Conservation (phyloP, 1,139 yeast genomes). For the Kodamaea ohmeri region DNA sequence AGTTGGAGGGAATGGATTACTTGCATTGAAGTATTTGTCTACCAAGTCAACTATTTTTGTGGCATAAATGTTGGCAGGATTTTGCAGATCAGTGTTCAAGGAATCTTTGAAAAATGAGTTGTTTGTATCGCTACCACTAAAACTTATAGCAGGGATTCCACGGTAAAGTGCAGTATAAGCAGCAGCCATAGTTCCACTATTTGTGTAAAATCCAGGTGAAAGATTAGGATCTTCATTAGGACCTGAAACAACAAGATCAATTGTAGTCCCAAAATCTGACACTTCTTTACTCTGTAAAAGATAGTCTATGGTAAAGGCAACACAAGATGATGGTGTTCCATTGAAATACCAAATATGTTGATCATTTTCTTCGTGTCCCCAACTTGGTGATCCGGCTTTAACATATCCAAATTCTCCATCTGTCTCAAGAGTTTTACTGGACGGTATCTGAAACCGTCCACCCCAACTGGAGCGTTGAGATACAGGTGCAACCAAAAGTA, state of each 20-base stretch:
- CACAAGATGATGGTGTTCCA: constrained; percentile 45
- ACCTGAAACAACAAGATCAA: constrained; percentile 45
- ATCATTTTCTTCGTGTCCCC: constrained; percentile 42
- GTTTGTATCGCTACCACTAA: constrained; percentile 37
- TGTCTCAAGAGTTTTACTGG: constrained; percentile 15
- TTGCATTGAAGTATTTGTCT: constrained; percentile 29
- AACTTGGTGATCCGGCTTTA: constrained; percentile 39
- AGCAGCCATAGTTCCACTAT: constrained; percentile 48
- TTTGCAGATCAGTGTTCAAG: constrained; percentile 26
- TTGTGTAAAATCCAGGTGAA: constrained; percentile 35
- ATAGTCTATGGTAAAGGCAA: constrained; percentile 41
- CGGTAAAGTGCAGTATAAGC: constrained; percentile 40
- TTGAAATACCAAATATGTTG: constrained; percentile 45
- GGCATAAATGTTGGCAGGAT: constrained; percentile 41
- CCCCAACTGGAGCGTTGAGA: constrained; percentile 31
- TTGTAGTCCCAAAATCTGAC: constrained; percentile 14
- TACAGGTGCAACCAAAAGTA: constrained; percentile 34
- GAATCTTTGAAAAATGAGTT: constrained; percentile 45
- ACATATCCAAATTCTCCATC: constrained; percentile 41
- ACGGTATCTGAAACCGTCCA: constrained; percentile 31
- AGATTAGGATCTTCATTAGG: constrained; percentile 46
- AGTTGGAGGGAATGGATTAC: constrained; percentile 34
- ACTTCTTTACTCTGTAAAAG: constrained; percentile 26
- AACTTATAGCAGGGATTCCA: constrained; percentile 42
- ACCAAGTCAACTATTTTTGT: constrained; percentile 36